Evolutionary conservation across 169 alveolate genomes (phyloP).

Genomic region (Cryptosporidium sp.): DNA sequence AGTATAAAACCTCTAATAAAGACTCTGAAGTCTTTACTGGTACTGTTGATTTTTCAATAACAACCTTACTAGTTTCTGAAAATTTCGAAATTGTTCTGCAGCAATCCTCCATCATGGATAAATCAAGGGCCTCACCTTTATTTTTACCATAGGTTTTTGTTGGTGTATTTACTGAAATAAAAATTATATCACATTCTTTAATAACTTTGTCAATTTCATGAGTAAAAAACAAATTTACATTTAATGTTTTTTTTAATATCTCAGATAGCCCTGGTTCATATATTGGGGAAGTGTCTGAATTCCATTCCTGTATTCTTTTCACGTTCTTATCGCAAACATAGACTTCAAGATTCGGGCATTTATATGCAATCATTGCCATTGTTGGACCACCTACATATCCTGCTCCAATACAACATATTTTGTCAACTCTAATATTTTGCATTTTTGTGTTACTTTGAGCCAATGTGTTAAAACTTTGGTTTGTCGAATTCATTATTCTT

Average conservation of each 20-base stretch:
- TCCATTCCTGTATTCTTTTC: constrained; percentile 85
- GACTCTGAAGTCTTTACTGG: constrained; percentile 86
- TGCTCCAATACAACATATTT: constrained; percentile 90
- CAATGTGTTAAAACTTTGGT: background rate
- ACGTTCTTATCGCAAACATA: constrained; percentile 84
- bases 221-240: constrained; percentile 86
- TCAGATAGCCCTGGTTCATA: constrained; percentile 86
- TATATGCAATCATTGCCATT: constrained; percentile 89
- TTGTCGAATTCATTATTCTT: background rate
- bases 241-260: constrained; percentile 77
- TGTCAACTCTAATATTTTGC: background rate
- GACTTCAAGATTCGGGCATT: constrained; percentile 84
- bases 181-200: constrained; percentile 85
- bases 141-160: constrained; percentile 83
- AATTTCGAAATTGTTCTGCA: constrained; percentile 81
- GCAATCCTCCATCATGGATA: constrained; percentile 81
- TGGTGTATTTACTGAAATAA: constrained; percentile 92
- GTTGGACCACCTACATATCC: constrained; percentile 95
- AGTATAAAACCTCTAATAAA: constrained; percentile 79
- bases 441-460: background rate
- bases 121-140: constrained; percentile 82
- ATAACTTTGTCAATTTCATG: constrained; percentile 83
- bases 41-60: constrained; percentile 88
- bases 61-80: constrained; percentile 81
- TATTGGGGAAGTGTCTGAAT: constrained; percentile 84